phyloP scores from a whole-genome alignment of 176 grass and related monocot genomes.

The Carex pumila region DNA sequence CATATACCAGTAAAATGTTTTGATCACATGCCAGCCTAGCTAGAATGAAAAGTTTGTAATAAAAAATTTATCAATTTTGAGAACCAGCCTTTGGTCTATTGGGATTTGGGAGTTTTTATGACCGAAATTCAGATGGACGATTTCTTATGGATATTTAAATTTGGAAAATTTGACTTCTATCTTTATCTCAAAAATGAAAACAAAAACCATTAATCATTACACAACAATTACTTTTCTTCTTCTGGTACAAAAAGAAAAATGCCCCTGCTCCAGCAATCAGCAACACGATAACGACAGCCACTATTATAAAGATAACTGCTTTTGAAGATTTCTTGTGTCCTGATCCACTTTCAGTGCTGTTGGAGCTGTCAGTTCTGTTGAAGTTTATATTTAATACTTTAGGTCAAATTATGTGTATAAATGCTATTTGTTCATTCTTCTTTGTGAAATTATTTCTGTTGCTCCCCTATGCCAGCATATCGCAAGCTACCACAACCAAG shows the following conservation, averaged over 20 bases:
- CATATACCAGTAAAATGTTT: no score
- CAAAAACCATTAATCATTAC: neutral
- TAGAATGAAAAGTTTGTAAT: no score
- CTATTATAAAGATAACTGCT: neutral
- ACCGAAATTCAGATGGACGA: no score
- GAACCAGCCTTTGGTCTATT: no score
- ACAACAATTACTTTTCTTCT: constrained; percentile 2
- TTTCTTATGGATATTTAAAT: no score
- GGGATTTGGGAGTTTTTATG: no score
- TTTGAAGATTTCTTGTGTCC: neutral
- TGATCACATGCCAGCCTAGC: no score
- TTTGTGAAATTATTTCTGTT: neutral
- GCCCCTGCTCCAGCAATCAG: neutral
- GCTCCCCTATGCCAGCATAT: neutral
- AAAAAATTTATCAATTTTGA: no score
- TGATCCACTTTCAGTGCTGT: neutral
- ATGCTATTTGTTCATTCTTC: neutral
- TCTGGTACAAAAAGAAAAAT: neutral
- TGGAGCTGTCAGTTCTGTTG: no score
- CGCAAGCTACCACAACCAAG: neutral
- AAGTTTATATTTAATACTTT: neutral
- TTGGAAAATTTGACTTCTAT: neutral
- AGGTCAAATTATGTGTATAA: neutral
- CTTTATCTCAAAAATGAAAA: no score
- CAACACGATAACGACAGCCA: neutral